Conservation (phyloP, 2,329 filamentous ascomycete species). For the Tolypocladium inflatum region DNA sequence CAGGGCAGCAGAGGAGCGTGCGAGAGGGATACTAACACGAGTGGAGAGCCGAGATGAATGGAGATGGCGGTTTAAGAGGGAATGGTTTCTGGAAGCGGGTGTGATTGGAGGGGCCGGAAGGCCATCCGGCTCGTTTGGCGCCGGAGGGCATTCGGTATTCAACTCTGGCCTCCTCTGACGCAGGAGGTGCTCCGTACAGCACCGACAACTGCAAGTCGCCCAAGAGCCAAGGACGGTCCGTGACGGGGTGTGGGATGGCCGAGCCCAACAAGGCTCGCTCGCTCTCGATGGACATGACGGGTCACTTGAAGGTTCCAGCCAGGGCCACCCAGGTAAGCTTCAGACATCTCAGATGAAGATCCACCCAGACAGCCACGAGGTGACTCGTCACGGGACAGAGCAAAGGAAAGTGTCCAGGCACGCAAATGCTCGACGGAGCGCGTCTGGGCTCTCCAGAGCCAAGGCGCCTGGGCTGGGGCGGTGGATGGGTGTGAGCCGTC, state of each 20-base stretch:
- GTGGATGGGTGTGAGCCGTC: background rate
- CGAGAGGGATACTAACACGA: background rate
- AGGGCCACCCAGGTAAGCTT: background rate
- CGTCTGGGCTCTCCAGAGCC: background rate
- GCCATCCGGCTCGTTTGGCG: background rate
- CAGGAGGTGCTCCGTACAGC: background rate
- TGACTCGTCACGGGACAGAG: background rate
- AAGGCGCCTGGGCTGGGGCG: background rate
- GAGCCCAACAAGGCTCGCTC: background rate
- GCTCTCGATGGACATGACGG: background rate
- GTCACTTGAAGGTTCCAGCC: background rate
- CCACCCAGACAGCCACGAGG: background rate
- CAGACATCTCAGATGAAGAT: slow-evolving; percentile 1
- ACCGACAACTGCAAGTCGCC: background rate
- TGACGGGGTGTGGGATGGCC: background rate
- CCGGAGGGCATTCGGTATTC: background rate
- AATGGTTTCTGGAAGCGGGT: background rate
- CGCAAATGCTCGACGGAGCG: background rate
- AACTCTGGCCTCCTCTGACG: background rate
- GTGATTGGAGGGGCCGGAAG: slow-evolving; percentile 2
- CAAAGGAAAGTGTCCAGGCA: background rate
- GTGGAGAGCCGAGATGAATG: background rate
- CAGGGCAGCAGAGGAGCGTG: background rate
- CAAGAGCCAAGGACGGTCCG: background rate
- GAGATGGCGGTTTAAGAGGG: background rate